Base-by-base conservation (phyloP, 1,284 basidiomycete species). In the Fomitopsis palustris region DNA sequence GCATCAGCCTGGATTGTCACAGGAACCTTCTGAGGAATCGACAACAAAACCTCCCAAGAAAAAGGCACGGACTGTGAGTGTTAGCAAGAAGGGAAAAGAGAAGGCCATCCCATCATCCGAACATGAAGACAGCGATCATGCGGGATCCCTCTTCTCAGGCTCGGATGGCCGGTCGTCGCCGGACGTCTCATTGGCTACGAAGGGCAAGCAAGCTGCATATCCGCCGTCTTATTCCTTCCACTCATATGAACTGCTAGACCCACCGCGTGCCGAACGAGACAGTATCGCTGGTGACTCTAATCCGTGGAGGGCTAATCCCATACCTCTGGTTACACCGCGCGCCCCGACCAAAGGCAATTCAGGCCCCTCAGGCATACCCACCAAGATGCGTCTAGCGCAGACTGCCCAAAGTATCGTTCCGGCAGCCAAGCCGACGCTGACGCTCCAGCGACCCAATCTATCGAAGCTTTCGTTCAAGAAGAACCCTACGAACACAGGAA, bases 301-400 rank as follows among this genome's bases (percentile, higher is more conserved):
- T 14, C n/a, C 45, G 45, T 27, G 7, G 25, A 43, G 16, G 38
- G 17, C 49, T 1, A 17, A 27, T 60, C 23, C 31, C 10, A 6
- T 39, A 21, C 19, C 19, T 3, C 51, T 29, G 23, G 45, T 3
- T 19, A 19, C 3, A 37, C 27, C 17, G 9, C 49, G 37, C 7
- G 27, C 53, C 4, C 4, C 31, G 1, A 49, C 25, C 17, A 55
- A 53, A 53, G 54, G 45, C 27, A 39, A 35, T 17, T 55, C 57
- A 10, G 63, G 47, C 1, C 56, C 60, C 8, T 58, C 56, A 4
- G 66, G 62, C 6, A 69, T 68, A 31, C 38, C 66, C 4, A 70
- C 69, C 14, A 70, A 70, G 47, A 57, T 61, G 8, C 64, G 65
- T 14, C 41, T 69, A 21, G 68, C 67, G 2, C 64, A 66, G 33